phyloP scores from a whole-genome alignment of 1,284 basidiomycete genomes.

The Apiotrichum montevideense region DNA sequence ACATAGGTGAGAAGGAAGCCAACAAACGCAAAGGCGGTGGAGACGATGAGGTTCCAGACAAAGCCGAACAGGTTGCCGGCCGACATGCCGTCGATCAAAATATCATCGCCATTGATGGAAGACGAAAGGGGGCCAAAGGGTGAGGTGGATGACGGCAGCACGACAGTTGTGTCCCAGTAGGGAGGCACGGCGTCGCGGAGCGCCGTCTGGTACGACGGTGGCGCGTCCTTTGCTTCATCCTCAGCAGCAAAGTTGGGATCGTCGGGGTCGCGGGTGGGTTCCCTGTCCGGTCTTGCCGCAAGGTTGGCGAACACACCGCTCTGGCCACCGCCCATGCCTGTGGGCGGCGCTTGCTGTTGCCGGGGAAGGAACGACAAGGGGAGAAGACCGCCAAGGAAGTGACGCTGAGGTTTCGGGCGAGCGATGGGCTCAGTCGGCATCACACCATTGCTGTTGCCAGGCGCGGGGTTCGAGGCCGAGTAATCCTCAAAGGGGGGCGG shows the following conservation, averaged over 20 bases:
- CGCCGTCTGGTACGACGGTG: conserved; percentile 85
- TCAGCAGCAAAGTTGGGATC: conserved; percentile 64
- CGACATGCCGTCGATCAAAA: conserved; percentile 54
- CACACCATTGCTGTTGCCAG: conserved; percentile 73
- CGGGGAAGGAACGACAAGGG: conserved; percentile 66
- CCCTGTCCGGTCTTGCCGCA: conserved; percentile 59
- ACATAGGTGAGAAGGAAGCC: conserved; percentile 92
- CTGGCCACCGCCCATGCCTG: conserved; percentile 59
- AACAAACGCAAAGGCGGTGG: conserved; percentile 94
- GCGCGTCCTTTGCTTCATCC: conserved; percentile 69
- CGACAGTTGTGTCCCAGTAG: conserved; percentile 95
- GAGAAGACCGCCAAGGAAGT: conserved; percentile 61
- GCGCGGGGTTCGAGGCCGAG: conserved; percentile 58
- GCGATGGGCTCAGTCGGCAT: conserved; percentile 55
- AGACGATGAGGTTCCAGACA: conserved; percentile 61
- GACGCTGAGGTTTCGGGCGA: conserved; percentile 55
- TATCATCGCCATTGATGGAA: conserved; percentile 50
- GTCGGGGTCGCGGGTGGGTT: conserved; percentile 31
- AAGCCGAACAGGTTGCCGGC: conserved; percentile 52
- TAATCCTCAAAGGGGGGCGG: conserved; percentile 62
- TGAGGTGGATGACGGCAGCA: conserved; percentile 53
- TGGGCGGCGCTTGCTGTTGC: conserved; percentile 30
- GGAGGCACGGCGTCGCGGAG: conserved; percentile 86
- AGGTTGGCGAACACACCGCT: conserved; percentile 97
- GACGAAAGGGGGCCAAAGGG: conserved; percentile 49